These are phyloP conservation scores for Urtica urens DNA, from an alignment of 306 rosid genomes.

Conservation along the genomic window DNA sequence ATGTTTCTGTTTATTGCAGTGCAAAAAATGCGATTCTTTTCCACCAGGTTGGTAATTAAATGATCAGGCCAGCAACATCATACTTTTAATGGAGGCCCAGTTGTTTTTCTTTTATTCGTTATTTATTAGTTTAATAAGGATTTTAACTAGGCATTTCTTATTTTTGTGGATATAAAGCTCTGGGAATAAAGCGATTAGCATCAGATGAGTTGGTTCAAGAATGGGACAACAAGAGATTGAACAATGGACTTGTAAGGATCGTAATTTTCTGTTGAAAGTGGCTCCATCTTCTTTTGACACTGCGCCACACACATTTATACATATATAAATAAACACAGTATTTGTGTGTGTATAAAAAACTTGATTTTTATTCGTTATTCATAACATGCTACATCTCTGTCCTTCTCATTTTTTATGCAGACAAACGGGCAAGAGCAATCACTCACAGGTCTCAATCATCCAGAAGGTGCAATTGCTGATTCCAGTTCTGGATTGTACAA, in stretches of 20 bases:
- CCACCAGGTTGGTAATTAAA: slow-evolving; percentile 55
- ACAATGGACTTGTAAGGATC: slow-evolving; percentile 64
- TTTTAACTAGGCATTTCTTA: slow-evolving; percentile 11
- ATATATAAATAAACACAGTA: no score
- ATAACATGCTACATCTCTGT: slow-evolving; percentile 1
- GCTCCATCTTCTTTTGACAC: no score
- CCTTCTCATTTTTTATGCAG: slow-evolving; percentile 22
- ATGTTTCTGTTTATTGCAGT: slow-evolving; percentile 43
- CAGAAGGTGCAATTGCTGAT: slow-evolving; percentile 36
- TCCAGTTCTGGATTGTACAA: slow-evolving; percentile 37
- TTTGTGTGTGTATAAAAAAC: slow-evolving; percentile 6
- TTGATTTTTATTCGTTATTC: background rate
- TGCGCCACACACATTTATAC: no score
- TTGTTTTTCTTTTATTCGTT: no score
- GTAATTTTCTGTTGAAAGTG: background rate
- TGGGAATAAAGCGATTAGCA: slow-evolving; percentile 83
- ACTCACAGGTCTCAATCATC: slow-evolving; percentile 39
- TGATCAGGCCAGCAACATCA: background rate
- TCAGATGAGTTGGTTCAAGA: slow-evolving; percentile 74
- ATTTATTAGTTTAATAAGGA: no score
- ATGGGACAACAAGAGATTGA: slow-evolving; percentile 85
- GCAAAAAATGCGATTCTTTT: slow-evolving; percentile 82
- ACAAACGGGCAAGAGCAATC: slow-evolving; percentile 41
- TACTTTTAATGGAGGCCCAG: no score
- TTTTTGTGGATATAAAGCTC: slow-evolving; percentile 39